Base-by-base conservation (phyloP, 306 rosid species). In the Acmispon strigosus region DNA sequence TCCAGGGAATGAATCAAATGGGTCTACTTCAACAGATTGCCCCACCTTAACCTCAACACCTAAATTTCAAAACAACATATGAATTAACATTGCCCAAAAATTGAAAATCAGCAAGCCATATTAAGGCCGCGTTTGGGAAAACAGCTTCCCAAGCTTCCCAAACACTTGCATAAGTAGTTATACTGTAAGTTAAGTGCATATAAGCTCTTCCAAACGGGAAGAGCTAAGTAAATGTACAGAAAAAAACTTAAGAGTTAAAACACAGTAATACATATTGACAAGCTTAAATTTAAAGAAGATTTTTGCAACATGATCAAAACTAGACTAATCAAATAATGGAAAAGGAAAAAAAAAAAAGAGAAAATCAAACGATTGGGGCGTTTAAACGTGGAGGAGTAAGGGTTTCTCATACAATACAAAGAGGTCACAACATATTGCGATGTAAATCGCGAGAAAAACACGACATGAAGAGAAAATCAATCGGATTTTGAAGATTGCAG, bases 31-130 rank as follows among this genome's bases (percentile, higher is more conserved):
- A 9, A 85, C 61, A 19, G 84, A 45, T 76, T 86, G 86, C 13
- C 99, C 99, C 42, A 87, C 84, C 83, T 87, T 91, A 22, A 95
- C 96, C 83, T 95, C 99, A 60, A 85, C 88, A 76, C 99, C 99
- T 95, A 19, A 58, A 69, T 41, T 73, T 12, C 55, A 74, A 44
- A 62, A 0, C 34, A 66, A 14, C 4, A 54, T 12, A 50, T 7
- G 52, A 45, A 19, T 34, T 32, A 1, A 58, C 7, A 50, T 24
- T 22, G 32, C 10, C 59, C 42, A 9, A 13, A 8, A 44, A 13
- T 22, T 24, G 6, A 10, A 45, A 12, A 47, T 15, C 1, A 32
- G 19, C 24, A 58, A 66, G 36, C 0, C 43, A 73, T 13, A 6
- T 10, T 20, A n/a, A n/a, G n/a, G n/a, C n/a, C n/a, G n/a, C n/a